A percentile compares a stretch with the other conserved stretches of the same genome.
phyloP scores from a whole-genome alignment of 768 basidiomycete genomes.

The Termitomyces sp. region DNA sequence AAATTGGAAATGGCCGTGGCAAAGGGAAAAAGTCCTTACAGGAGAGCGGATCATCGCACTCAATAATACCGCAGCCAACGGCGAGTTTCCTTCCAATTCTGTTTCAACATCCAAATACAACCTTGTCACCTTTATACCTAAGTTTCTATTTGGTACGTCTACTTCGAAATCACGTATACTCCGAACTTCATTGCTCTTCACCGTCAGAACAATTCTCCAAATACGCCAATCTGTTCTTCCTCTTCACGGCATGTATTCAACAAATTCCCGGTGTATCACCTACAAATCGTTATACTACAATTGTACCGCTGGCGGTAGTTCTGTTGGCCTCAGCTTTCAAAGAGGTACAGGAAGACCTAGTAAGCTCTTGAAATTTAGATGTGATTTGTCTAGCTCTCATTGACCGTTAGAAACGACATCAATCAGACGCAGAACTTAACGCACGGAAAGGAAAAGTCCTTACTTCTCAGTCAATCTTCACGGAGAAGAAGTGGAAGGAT shows the following conservation, averaged over 20 bases:
- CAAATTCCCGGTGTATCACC: constrained; percentile 98
- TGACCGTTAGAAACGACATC: constrained; percentile 81
- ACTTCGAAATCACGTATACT: background rate
- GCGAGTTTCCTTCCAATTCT: constrained; percentile 73
- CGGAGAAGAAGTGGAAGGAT: constrained; percentile 81
- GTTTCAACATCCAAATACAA: constrained; percentile 97
- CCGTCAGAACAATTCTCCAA: constrained; percentile 91
- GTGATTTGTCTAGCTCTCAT: constrained; percentile 10
- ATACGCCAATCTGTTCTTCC: constrained; percentile 98
- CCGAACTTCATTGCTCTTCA: background rate
- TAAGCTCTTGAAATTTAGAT: constrained; percentile 35
- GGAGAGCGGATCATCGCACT: constrained; percentile 82
- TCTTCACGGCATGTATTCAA: constrained; percentile 96
- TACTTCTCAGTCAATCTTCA: constrained; percentile 58
- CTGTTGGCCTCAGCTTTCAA: constrained; percentile 94
- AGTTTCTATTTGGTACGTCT: constrained; percentile 83
- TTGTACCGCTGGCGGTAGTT: constrained; percentile 84
- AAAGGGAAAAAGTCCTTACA: constrained; percentile 56
- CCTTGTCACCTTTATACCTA: constrained; percentile 79
- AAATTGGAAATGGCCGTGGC: constrained; percentile 87
- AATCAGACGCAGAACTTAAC: constrained; percentile 91
- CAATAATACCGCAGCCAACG: constrained; percentile 69
- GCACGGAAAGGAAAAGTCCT: constrained; percentile 79
- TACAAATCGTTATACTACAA: constrained; percentile 93
- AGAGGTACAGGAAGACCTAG: constrained; percentile 92